A percentile compares a stretch with the other conserved stretches of the same genome.
Conservation (phyloP, 108 stramenopile species). For the Cafeteria roenbergensis region DNA sequence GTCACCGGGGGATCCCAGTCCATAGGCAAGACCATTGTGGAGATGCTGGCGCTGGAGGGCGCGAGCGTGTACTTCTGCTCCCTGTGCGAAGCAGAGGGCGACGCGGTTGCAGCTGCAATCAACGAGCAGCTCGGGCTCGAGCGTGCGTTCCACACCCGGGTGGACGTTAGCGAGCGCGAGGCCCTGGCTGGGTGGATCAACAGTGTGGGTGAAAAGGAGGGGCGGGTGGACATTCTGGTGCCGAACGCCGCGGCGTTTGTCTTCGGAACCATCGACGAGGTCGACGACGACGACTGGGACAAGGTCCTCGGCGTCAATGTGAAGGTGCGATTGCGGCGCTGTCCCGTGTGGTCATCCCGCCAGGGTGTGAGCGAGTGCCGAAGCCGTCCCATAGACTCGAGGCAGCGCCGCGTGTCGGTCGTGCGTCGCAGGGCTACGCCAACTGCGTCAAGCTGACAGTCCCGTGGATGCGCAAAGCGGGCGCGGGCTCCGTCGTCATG, state of each 20-base stretch:
- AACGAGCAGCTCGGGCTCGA: not conserved
- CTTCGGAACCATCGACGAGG: not conserved
- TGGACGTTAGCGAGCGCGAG: not conserved
- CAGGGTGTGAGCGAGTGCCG: too few relatives aligned
- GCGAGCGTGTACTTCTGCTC: not conserved
- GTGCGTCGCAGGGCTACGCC: too few relatives aligned
- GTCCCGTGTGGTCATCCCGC: too few relatives aligned
- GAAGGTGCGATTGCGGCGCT: too few relatives aligned
- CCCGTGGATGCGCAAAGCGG: not conserved
- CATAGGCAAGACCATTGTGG: not conserved
- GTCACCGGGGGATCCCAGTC: not conserved
- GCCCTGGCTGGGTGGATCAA: not conserved
- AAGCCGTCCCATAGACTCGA: too few relatives aligned
- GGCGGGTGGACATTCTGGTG: not conserved
- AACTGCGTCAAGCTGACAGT: not conserved
- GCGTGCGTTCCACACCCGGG: not conserved
- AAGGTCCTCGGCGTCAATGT: not conserved
- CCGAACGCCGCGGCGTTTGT: not conserved
- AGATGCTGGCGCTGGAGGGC: not conserved
- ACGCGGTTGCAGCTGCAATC: not conserved
- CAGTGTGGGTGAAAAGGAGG: not conserved
- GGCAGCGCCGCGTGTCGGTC: too few relatives aligned
- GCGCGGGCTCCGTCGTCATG: not conserved
- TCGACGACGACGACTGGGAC: not conserved
- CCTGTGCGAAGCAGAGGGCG: not conserved